Conservation (phyloP, 257 asterid genomes). For the Solanum habrochaites region DNA sequence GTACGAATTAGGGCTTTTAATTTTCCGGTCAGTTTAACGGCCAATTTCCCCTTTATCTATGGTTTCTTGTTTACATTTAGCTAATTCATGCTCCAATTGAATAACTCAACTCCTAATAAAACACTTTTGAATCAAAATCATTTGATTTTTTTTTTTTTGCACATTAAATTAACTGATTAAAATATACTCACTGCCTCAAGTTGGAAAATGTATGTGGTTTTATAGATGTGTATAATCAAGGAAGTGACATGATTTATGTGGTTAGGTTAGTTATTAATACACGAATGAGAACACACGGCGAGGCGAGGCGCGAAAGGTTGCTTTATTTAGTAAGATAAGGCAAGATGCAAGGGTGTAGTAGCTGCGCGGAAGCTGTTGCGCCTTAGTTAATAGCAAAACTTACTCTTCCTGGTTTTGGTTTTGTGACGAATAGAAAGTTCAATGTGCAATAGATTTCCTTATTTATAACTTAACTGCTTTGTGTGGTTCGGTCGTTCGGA, state of each 20-base stretch:
- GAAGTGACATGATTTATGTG: background rate
- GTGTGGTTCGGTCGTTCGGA: background rate
- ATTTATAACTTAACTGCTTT: background rate
- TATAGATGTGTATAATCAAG: background rate
- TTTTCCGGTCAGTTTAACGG: background rate
- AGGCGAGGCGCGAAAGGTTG: too few species aligned
- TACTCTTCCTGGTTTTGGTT: background rate
- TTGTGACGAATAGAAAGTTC: background rate
- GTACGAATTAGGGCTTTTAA: background rate
- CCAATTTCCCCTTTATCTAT: background rate
- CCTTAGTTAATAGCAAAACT: background rate
- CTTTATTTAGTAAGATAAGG: too few species aligned
- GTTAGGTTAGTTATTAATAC: background rate
- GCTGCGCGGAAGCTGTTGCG: too few species aligned
- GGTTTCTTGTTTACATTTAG: too few species aligned
- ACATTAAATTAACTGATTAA: too few species aligned
- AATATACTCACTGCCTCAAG: background rate
- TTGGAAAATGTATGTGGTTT: background rate
- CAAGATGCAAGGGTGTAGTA: too few species aligned
- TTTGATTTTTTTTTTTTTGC: too few species aligned
- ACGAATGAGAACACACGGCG: background rate
- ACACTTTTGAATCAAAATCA: accelerated
- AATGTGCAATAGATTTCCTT: background rate
- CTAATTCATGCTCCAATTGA: background rate
- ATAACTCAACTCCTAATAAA: background rate